These are phyloP conservation scores for Lanmaoa rubissima DNA, from an alignment of 768 basidiomycete species.

Conservation along the genomic window DNA sequence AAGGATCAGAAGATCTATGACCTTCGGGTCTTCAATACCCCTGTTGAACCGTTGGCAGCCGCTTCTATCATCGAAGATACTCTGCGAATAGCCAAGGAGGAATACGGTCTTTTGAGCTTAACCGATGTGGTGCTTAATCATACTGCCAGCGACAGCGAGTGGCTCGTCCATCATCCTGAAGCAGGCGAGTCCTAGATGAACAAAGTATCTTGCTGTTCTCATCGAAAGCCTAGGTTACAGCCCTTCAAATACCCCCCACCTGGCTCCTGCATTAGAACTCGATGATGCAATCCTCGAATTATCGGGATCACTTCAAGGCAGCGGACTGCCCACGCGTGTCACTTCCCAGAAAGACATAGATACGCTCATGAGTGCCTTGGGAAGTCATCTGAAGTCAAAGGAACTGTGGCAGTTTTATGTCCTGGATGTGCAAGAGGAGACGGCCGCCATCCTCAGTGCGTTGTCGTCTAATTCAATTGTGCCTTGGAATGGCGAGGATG, in stretches of 20 bases:
- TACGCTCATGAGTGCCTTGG: constrained; percentile 60
- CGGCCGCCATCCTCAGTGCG: constrained; percentile 45
- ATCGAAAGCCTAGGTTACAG: constrained; percentile 65
- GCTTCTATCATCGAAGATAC: constrained; percentile 57
- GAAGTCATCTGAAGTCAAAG: constrained; percentile 55
- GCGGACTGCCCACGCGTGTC: constrained; percentile 71
- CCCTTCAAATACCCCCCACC: constrained; percentile 86
- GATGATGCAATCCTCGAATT: constrained; percentile 85
- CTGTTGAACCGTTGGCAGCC: constrained; percentile 49
- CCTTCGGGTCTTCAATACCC: constrained; percentile 57
- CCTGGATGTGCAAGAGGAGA: constrained; percentile 67
- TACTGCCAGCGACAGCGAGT: constrained; percentile 90
- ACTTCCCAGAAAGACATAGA: constrained; percentile 67
- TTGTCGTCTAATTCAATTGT: constrained; percentile 36
- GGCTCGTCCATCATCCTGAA: constrained; percentile 93
- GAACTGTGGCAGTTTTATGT: constrained; percentile 96
- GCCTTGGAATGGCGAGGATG: constrained; percentile 59
- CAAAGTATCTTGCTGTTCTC: not conserved
- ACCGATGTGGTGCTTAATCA: constrained; percentile 98
- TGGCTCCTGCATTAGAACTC: constrained; percentile 88
- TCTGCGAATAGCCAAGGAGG: constrained; percentile 69
- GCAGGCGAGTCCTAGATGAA: constrained; percentile 57
- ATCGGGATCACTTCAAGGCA: constrained; percentile 59
- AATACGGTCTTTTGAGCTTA: constrained; percentile 84
- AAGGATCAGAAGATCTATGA: constrained; percentile 85